phyloP scores from a whole-genome alignment of 208 protist genomes.

The Kentomonas sorsogonicus region DNA sequence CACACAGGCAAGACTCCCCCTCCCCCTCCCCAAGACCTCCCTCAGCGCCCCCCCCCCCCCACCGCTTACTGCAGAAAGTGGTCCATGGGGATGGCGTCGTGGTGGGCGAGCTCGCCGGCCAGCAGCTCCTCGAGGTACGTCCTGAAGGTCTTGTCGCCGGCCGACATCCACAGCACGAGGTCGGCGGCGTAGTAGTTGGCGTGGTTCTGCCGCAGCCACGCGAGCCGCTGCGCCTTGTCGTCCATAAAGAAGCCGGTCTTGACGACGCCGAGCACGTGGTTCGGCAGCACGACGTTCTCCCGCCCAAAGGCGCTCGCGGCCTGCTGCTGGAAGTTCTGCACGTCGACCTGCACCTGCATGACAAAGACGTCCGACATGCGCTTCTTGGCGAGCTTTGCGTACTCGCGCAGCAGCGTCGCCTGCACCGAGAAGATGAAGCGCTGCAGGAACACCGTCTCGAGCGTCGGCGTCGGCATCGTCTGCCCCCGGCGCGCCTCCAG shows the following conservation, averaged over 20 bases:
- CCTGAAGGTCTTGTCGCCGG: slow-evolving; percentile 44
- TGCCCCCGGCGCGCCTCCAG: slow-evolving; percentile 43
- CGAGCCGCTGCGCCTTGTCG: slow-evolving; percentile 34
- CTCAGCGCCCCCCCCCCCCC: not conserved
- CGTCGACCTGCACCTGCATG: slow-evolving; percentile 83
- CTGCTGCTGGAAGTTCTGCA: slow-evolving; percentile 74
- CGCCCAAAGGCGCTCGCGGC: slow-evolving; percentile 43
- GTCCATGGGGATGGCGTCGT: slow-evolving; percentile 60
- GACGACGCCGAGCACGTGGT: slow-evolving; percentile 56
- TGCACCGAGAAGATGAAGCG: slow-evolving; percentile 73
- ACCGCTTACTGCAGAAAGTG: slow-evolving; percentile 44
- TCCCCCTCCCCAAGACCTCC: not conserved
- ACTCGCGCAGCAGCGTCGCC: slow-evolving; percentile 57
- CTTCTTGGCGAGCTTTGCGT: slow-evolving; percentile 68
- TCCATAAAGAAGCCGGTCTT: slow-evolving; percentile 73
- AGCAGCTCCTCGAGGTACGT: slow-evolving; percentile 64
- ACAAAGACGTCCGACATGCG: slow-evolving; percentile 60
- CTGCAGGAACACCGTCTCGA: slow-evolving; percentile 60
- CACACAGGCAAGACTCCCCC: not conserved
- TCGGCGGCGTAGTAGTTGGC: slow-evolving; percentile 48
- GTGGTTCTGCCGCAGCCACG: slow-evolving; percentile 63
- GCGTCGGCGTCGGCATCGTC: slow-evolving; percentile 51
- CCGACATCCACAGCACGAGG: slow-evolving; percentile 59
- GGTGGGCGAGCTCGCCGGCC: slow-evolving; percentile 38
- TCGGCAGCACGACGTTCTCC: slow-evolving; percentile 43